Percentiles rank a stretch among this genome's conserved stretches.
Conservation (phyloP, 257 asterid species). For the Thymus mandschuricus region DNA sequence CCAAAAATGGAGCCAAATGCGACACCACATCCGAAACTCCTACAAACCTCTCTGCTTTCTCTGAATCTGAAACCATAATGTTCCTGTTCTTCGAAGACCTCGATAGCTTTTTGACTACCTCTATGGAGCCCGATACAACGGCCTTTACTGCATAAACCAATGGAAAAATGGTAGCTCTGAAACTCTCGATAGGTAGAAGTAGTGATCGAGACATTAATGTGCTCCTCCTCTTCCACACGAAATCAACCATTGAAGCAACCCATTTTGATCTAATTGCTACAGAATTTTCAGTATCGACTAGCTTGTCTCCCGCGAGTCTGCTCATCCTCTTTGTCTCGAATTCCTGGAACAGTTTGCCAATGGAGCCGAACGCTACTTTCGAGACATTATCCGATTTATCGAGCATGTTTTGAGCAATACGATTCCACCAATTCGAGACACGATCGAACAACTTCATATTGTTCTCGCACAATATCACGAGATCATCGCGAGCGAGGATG, state of each 20-base stretch:
- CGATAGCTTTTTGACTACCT: conserved; percentile 74
- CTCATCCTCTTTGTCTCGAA: conserved; percentile 91
- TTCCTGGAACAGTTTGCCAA: conserved; percentile 83
- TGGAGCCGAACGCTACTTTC: conserved; percentile 78
- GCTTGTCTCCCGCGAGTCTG: conserved; percentile 87
- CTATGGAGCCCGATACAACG: conserved; percentile 76
- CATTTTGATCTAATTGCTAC: conserved; percentile 87
- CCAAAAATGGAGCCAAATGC: conserved; percentile 82
- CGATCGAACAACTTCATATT: conserved; percentile 81
- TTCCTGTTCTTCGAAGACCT: conserved; percentile 53
- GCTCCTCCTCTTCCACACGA: conserved; percentile 72
- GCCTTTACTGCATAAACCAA: conserved; percentile 83
- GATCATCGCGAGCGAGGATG: conserved; percentile 84
- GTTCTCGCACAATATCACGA: conserved; percentile 80
- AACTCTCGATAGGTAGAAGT: conserved; percentile 79
- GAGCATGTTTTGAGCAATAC: conserved; percentile 80
- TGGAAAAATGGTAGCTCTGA: conserved; percentile 72
- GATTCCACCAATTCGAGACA: conserved; percentile 81
- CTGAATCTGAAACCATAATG: conserved; percentile 40
- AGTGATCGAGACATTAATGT: conserved; percentile 72
- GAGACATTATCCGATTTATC: conserved; percentile 79
- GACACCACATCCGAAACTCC: conserved; percentile 92
- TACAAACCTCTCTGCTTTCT: conserved; percentile 66
- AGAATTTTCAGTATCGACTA: conserved; percentile 83
- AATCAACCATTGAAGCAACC: conserved; percentile 80